Base-by-base conservation (phyloP, 306 rosid species). In the Gillenia trifoliata region DNA sequence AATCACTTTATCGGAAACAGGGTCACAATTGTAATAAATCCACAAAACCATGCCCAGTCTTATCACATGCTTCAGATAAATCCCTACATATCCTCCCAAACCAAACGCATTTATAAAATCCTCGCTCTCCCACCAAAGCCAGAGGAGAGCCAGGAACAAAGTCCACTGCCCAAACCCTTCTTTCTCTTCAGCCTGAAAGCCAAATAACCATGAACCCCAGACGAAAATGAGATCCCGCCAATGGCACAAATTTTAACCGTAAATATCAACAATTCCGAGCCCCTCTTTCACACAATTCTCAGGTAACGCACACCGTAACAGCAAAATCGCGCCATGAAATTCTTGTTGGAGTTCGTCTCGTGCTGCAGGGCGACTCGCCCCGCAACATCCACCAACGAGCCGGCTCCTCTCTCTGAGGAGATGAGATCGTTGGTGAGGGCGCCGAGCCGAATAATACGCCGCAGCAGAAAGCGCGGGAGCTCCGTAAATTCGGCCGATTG, bases 341-440 rank as follows among this genome's bases (percentile, higher is more conserved):
- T 84, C 79, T 68, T 84, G 3, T 74, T 86, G 19, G 86, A 83
- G 8, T 82, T 84, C 20, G 84, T 87, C 1, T 30, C 87, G 3
- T 91, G 93, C 57, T 87, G 92, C 4, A 85, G 82, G 9, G 56
- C 38, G 12, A 57, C 72, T 7, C 63, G 74, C 52, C 52, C 7
- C 4, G 16, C 47, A 6, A 20, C 68, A 11, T 7, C 20, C n/a
- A 33, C 8, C 5, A 19, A 40, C 28, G 50, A 33, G 2, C 30
- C 43, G 0, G 31, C 29, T 9, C 36, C 38, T 0, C 8, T 26
- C 16, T 43, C 30, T 9, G 86, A 79, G 12, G 86, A 84, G 15
- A 82, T 73, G 3, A 74, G 75, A 23, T 80, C 78, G 64, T 79
- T 87, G 1, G 89, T 74, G 0, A 3, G 15, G 11, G 20, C 41